Conservation (phyloP, 306 rosid species). For the Luffa aegyptiaca region DNA sequence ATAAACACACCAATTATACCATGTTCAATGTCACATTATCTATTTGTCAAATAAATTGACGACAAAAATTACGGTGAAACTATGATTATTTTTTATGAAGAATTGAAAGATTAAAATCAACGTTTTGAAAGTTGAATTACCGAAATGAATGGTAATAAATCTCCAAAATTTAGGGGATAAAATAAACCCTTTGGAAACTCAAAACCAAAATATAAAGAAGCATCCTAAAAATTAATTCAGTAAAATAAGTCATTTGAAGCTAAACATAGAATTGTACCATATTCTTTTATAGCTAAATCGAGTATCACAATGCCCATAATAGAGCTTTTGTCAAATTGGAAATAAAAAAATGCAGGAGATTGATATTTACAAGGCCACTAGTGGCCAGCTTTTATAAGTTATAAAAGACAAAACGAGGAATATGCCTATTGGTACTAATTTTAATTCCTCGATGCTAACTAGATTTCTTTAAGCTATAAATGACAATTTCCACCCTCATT, state of each 20-base stretch:
- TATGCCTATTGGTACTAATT: background rate
- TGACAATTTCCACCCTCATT: background rate
- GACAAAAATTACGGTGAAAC: too few relatives aligned
- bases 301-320: background rate
- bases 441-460: background rate
- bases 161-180: too few relatives aligned
- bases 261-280: background rate
- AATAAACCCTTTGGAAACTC: too few relatives aligned
- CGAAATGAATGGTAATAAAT: too few relatives aligned
- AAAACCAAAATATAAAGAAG: too few relatives aligned
- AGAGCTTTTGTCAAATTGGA: background rate
- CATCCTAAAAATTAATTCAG: background rate
- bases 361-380: background rate
- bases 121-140: too few relatives aligned
- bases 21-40: too few relatives aligned
- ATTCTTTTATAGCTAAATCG: background rate
- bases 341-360: background rate
- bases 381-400: background rate
- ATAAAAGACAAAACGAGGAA: background rate
- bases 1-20: too few relatives aligned
- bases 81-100: too few relatives aligned
- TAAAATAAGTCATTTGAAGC: background rate
- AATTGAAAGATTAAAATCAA: too few relatives aligned
- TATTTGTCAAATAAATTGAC: too few relatives aligned
- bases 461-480: background rate